A percentile compares a stretch with the other conserved stretches of the same genome.
Conservation (phyloP, 2,329 filamentous ascomycete species). For the Fusarium napiforme region DNA sequence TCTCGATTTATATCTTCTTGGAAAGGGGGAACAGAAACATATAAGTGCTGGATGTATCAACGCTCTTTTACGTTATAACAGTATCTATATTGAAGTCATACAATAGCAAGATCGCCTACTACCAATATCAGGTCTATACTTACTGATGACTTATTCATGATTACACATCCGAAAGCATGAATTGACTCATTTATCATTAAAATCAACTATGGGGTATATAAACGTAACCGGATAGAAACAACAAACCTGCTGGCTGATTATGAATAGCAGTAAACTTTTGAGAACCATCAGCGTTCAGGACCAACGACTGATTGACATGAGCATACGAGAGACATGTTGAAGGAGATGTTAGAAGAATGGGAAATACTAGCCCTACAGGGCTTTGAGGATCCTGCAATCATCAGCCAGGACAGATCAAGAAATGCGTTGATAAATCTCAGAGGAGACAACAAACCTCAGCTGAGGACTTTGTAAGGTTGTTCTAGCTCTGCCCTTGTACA, state of each 20-base stretch:
- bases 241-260: not conserved
- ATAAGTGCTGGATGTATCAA: not conserved
- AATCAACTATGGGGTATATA: slow-evolving; percentile 16
- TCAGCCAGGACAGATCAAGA: slow-evolving; percentile 13
- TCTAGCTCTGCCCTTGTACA: not conserved
- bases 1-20: not conserved
- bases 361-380: not conserved
- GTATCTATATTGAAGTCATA: not conserved
- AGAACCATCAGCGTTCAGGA: not conserved
- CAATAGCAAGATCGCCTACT: not conserved
- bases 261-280: not conserved
- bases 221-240: not conserved
- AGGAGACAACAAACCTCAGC: not conserved
- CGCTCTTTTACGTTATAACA: not conserved
- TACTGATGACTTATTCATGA: not conserved
- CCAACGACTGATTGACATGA: not conserved
- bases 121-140: not conserved
- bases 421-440: not conserved
- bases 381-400: slow-evolving; percentile 12
- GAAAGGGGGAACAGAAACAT: not conserved
- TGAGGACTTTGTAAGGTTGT: not conserved
- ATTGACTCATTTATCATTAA: not conserved
- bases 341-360: not conserved
- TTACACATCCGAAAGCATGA: not conserved
- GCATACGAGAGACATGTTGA: not conserved